phyloP scores from a whole-genome alignment of 331 rosid genomes.

The Malus hybrid region DNA sequence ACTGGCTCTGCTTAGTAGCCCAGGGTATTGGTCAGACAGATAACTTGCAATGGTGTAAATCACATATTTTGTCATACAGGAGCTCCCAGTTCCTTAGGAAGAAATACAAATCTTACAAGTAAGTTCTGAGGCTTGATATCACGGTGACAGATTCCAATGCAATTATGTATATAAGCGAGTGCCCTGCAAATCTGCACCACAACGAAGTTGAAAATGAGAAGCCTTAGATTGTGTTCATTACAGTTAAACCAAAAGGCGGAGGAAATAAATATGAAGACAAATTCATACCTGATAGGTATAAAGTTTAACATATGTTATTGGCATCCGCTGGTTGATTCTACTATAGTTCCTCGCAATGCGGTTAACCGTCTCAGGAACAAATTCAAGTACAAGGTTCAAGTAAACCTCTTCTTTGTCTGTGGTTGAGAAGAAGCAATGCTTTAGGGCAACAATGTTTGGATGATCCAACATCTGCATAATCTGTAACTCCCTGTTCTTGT shows the following conservation, averaged over 20 bases:
- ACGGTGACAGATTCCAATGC: slow-evolving; percentile 87
- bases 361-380: slow-evolving; percentile 77
- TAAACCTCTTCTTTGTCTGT: slow-evolving; percentile 81
- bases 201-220: background rate
- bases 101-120: slow-evolving; percentile 42
- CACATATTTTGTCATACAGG: background rate
- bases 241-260: background rate
- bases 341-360: slow-evolving; percentile 68
- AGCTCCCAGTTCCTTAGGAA: slow-evolving; percentile 4
- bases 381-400: slow-evolving; percentile 89
- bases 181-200: slow-evolving; percentile 80
- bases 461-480: slow-evolving; percentile 95
- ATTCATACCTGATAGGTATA: slow-evolving; percentile 69
- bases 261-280: slow-evolving; percentile 7
- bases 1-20: background rate
- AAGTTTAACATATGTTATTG: slow-evolving; percentile 71
- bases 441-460: slow-evolving; percentile 76
- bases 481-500: slow-evolving; percentile 82
- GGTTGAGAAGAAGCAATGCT: slow-evolving; percentile 77
- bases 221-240: background rate
- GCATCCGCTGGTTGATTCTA: slow-evolving; percentile 84
- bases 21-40: background rate
- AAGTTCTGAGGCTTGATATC: slow-evolving; percentile 92
- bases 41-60: background rate
- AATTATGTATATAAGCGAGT: slow-evolving; percentile 82